A percentile compares a stretch with the other conserved stretches of the same genome.
These are phyloP conservation scores for Xylaria bambusicola DNA, from an alignment of 495 filamentous ascomycete species.

Conservation along the genomic window DNA sequence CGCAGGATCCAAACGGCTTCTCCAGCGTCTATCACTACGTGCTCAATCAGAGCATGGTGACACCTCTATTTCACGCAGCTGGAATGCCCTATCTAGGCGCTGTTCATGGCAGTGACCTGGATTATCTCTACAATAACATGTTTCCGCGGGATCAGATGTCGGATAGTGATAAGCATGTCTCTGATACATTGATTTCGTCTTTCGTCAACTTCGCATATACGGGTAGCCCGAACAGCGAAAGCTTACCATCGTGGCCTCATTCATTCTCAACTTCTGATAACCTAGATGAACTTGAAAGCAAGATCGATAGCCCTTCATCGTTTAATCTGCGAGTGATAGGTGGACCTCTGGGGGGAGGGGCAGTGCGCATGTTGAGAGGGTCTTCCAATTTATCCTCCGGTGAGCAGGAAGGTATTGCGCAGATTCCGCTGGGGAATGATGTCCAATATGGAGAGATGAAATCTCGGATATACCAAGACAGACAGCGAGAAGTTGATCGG, in stretches of 20 bases:
- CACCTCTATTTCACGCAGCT: slow-evolving; percentile 17
- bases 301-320: background rate
- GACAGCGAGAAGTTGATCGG: slow-evolving; percentile 16
- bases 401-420: background rate
- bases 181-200: slow-evolving; percentile 8
- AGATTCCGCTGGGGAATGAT: background rate
- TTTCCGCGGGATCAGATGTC: slow-evolving; percentile 26
- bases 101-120: slow-evolving; percentile 32
- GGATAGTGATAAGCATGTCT: slow-evolving; percentile 24
- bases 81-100: slow-evolving; percentile 34
- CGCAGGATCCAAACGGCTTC: slow-evolving; percentile 2
- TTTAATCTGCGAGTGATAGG: slow-evolving; percentile 23
- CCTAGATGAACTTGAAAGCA: background rate
- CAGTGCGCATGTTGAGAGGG: background rate
- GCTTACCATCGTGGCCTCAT: slow-evolving; percentile 17
- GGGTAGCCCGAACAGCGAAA: slow-evolving; percentile 11
- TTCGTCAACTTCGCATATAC: slow-evolving; percentile 27
- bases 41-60: slow-evolving; percentile 36
- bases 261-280: slow-evolving; percentile 16
- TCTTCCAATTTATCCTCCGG: background rate
- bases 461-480: background rate
- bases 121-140: slow-evolving; percentile 35
- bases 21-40: slow-evolving; percentile 25
- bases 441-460: slow-evolving; percentile 1
- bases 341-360: slow-evolving; percentile 23